Evolutionary conservation across 495 filamentous ascomycete genomes (phyloP).

Genomic region (Platismatia glauca): DNA sequence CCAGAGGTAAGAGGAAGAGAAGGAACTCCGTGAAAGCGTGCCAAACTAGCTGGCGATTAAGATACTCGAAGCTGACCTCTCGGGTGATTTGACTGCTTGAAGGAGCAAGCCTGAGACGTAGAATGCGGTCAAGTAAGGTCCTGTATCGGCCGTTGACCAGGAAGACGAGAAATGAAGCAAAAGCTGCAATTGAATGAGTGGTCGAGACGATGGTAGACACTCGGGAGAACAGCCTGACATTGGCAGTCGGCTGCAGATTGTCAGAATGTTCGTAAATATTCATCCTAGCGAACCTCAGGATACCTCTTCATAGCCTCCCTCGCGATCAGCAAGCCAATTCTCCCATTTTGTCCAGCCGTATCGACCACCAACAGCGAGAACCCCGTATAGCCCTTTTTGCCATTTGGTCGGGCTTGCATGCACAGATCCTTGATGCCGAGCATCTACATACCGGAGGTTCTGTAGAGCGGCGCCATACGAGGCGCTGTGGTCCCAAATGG

Average conservation of each 20-base stretch:
- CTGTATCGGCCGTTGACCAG: slow-evolving; percentile 83
- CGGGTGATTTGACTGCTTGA: slow-evolving; percentile 72
- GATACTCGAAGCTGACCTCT: slow-evolving; percentile 93
- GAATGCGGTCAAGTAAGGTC: slow-evolving; percentile 77
- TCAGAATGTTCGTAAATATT: slow-evolving; percentile 2
- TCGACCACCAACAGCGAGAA: slow-evolving; percentile 76
- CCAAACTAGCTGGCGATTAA: slow-evolving; percentile 97
- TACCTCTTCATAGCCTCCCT: slow-evolving; percentile 60
- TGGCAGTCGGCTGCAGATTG: slow-evolving; percentile 31
- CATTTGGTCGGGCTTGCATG: slow-evolving; percentile 54
- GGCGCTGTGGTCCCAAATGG: slow-evolving; percentile 92
- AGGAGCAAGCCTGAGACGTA: slow-evolving; percentile 78
- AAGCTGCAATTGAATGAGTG: slow-evolving; percentile 67
- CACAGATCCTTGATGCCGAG: slow-evolving; percentile 54
- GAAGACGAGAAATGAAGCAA: slow-evolving; percentile 82
- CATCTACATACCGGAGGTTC: slow-evolving; percentile 82
- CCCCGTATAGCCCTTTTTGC: slow-evolving; percentile 78
- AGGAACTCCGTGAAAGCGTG: slow-evolving; percentile 98
- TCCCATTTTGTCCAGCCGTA: slow-evolving; percentile 91
- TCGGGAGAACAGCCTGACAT: slow-evolving; percentile 50
- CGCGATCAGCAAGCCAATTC: slow-evolving; percentile 66
- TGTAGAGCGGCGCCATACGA: slow-evolving; percentile 91
- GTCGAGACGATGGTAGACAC: slow-evolving; percentile 61
- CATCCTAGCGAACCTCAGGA: not conserved
- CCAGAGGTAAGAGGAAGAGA: slow-evolving; percentile 85